Conservation (phyloP, 805 yeast genomes). For the Saccharomycopsis fodiens region DNA sequence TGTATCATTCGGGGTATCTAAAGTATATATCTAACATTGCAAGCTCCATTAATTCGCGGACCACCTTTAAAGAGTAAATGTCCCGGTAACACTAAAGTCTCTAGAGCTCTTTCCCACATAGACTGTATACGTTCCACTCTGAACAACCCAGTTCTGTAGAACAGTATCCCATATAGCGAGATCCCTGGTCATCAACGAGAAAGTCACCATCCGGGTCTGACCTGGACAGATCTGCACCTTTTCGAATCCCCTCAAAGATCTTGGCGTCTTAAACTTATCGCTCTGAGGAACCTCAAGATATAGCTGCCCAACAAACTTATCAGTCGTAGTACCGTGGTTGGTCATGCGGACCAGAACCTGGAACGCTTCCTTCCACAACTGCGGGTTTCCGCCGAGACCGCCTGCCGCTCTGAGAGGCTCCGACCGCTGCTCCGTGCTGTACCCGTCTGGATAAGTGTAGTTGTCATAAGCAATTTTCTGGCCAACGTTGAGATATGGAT, state of each 20-base stretch:
- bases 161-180: slow-evolving; percentile 48
- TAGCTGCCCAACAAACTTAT: slow-evolving; percentile 44
- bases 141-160: slow-evolving; percentile 50
- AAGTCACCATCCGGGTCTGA: slow-evolving; percentile 30
- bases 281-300: slow-evolving; percentile 43
- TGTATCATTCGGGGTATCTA: too few relatives aligned
- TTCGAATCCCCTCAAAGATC: slow-evolving; percentile 49
- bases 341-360: slow-evolving; percentile 37
- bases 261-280: slow-evolving; percentile 40
- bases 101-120: slow-evolving; percentile 43
- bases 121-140: slow-evolving; percentile 45
- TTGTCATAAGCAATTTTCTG: slow-evolving; percentile 26
- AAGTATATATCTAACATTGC: too few relatives aligned
- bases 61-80: slow-evolving; percentile 21
- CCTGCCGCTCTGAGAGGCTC: slow-evolving; percentile 35
- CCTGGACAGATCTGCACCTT: slow-evolving; percentile 41
- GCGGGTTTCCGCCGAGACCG: slow-evolving; percentile 52
- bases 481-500: slow-evolving; percentile 36
- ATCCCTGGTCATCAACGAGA: slow-evolving; percentile 43
- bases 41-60: too few relatives aligned
- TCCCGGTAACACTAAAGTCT: slow-evolving; percentile 38
- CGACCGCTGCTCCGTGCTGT: slow-evolving; percentile 25
- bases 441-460: slow-evolving; percentile 31
- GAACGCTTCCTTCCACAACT: slow-evolving; percentile 45
- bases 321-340: slow-evolving; percentile 39